These are phyloP conservation scores for Noccaea bulbosa DNA, from an alignment of 345 rosid species.

Conservation along the genomic window DNA sequence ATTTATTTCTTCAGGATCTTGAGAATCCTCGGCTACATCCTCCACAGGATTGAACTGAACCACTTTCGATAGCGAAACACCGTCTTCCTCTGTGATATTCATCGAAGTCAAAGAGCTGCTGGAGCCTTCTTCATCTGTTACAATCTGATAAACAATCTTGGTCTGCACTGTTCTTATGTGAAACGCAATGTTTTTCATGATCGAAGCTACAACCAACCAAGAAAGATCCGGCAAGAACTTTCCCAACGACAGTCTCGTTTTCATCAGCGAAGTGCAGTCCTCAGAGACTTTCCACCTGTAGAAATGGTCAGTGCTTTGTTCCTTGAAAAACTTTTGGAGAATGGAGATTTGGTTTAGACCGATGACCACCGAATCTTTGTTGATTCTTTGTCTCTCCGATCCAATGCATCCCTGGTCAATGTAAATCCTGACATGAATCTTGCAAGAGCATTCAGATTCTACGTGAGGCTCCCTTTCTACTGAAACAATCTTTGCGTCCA, in stretches of 20 bases:
- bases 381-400: slow-evolving; percentile 56
- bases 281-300: slow-evolving; percentile 73
- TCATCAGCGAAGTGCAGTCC: slow-evolving; percentile 59
- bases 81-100: slow-evolving; percentile 61
- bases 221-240: slow-evolving; percentile 71
- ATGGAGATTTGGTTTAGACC: slow-evolving; percentile 64
- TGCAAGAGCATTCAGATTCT: slow-evolving; percentile 58
- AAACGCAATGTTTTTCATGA: slow-evolving; percentile 55
- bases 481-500: slow-evolving; percentile 77
- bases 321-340: slow-evolving; percentile 64
- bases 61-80: slow-evolving; percentile 50
- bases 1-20: slow-evolving; percentile 31
- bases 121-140: slow-evolving; percentile 44
- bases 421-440: slow-evolving; percentile 58
- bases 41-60: slow-evolving; percentile 44
- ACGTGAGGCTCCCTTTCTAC: slow-evolving; percentile 78
- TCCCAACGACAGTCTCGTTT: slow-evolving; percentile 63
- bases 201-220: slow-evolving; percentile 70
- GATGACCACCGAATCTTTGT: slow-evolving; percentile 52
- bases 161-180: slow-evolving; percentile 58
- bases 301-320: slow-evolving; percentile 50
- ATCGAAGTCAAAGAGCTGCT: slow-evolving; percentile 44
- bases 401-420: slow-evolving; percentile 64
- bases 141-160: slow-evolving; percentile 72
- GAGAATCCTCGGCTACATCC: slow-evolving; percentile 37